Conservation (phyloP, 2,329 filamentous ascomycete genomes). For the Nannizzia gypsea region DNA sequence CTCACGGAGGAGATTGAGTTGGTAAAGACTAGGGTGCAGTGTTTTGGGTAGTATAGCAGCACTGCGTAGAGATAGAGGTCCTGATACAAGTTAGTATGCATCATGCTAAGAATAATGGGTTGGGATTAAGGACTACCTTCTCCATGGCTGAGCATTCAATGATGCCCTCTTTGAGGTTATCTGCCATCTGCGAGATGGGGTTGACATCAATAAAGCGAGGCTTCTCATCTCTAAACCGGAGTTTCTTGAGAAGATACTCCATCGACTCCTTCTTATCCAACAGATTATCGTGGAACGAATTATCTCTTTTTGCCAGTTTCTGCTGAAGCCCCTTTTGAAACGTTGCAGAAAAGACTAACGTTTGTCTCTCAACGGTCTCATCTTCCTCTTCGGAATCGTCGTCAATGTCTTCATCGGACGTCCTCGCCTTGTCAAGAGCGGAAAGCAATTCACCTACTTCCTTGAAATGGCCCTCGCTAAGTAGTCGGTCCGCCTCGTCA, state of each 20-base stretch:
- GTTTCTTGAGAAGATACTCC: conserved; percentile 81
- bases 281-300: conserved; percentile 45
- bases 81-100: conserved; percentile 28
- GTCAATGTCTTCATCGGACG: conserved; percentile 34
- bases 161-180: conserved; percentile 72
- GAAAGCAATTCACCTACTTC: conserved; percentile 81
- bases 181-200: conserved; percentile 77
- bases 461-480: conserved; percentile 90
- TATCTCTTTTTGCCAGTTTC: conserved; percentile 70
- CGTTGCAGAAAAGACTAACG: conserved; percentile 90
- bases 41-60: conserved; percentile 67
- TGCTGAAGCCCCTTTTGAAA: conserved; percentile 86
- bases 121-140: conserved; percentile 49
- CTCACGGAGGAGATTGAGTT: conserved; percentile 92
- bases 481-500: conserved; percentile 83
- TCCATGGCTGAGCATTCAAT: conserved; percentile 88
- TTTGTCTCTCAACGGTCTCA: conserved; percentile 51
- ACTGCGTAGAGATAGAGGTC: conserved; percentile 89
- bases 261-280: conserved; percentile 69
- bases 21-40: conserved; percentile 79
- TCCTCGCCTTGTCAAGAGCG: conserved; percentile 57
- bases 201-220: conserved; percentile 91
- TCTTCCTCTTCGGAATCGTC: conserved; percentile 20
- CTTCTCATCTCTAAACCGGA: conserved; percentile 72
- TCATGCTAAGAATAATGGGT: conserved; percentile 10